These are phyloP conservation scores for Nannochloropsis gaditana DNA, from an alignment of 108 stramenopile genomes.

Conservation along the genomic window DNA sequence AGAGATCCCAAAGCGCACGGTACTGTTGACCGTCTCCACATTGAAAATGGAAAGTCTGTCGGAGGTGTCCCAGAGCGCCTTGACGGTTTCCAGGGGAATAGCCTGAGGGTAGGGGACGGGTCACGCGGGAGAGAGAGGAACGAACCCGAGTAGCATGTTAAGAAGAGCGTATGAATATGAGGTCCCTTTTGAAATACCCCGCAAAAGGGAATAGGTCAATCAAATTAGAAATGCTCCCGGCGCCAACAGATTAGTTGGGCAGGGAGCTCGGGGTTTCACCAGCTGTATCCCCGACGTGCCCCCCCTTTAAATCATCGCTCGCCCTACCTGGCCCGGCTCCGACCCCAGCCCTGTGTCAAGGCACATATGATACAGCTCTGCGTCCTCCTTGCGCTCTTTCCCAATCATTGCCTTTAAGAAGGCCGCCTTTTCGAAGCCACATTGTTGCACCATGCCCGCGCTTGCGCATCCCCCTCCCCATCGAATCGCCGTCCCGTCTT, in stretches of 20 bases:
- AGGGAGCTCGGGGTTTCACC: too few species aligned
- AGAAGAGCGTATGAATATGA: too few species aligned
- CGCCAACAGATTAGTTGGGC: too few species aligned
- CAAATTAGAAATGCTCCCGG: too few species aligned
- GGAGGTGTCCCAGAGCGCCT: neutral
- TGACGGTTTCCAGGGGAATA: neutral
- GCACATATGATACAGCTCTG: neutral
- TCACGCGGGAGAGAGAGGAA: neutral
- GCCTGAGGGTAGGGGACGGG: neutral
- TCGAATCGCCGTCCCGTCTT: neutral
- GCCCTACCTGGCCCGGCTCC: conserved; percentile 11
- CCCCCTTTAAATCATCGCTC: neutral
- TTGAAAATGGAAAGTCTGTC: conserved; percentile 10
- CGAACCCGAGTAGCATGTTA: too few species aligned
- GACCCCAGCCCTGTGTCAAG: neutral
- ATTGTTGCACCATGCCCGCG: neutral
- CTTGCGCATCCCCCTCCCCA: neutral
- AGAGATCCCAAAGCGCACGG: neutral
- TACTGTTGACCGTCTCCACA: neutral
- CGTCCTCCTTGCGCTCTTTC: neutral
- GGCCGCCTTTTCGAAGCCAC: neutral
- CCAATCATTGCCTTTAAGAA: neutral
- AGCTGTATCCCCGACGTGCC: too few species aligned
- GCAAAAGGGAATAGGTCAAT: too few species aligned
- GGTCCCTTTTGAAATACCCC: too few species aligned